Base-by-base conservation (phyloP, 2,329 filamentous ascomycete species). In the Calonectria hongkongensis region DNA sequence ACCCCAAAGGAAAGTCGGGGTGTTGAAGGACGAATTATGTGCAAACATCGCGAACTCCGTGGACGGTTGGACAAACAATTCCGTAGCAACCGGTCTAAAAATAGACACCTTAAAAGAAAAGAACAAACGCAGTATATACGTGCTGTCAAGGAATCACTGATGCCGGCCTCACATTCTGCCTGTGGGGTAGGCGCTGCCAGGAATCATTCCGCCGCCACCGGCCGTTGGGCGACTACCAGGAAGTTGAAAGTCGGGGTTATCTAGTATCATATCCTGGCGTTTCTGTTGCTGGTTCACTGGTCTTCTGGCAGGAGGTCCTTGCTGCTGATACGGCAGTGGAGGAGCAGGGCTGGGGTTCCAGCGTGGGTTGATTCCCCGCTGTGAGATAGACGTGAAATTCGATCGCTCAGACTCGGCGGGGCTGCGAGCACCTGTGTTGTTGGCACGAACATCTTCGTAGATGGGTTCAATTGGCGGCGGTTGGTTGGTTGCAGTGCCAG, bases 361-460 rank as follows among this genome's bases (percentile, higher is more conserved):
- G 73, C 93, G 92, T 8, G 96, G 96, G 82, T 98, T 98, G 68
- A 98, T 87, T 1, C 94, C 94, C 41, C 96, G 91, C 84, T 98
- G 95, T 0, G 94, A 96, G 56, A 98, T 93, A 13, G 94, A 97
- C 1, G 96, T 98, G 84, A 98, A 98, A 78, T 94, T 94, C 56
- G 93, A 96, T 28, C 91, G 90, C 80, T 98, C 95, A 74, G 94
- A 96, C 79, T 92, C 90, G 36, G 92, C 91, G 39, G 94, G 95
- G 79, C 92, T 96, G 79, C 94, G 90, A 56, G 90, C 85, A 54
- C 89, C 89, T 36, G 84, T 80, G 39, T 81, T 81, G 75, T 90
- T 78, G 41, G 75, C 89, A 51, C 89, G 90, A 43, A 93, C 82
- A 74, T 94, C 91, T 74, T 95, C 94, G 76, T 91, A 92, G 18